Evolutionary conservation across 176 grass and related monocot genomes (phyloP).

Genomic region (Carex kokanica): DNA sequence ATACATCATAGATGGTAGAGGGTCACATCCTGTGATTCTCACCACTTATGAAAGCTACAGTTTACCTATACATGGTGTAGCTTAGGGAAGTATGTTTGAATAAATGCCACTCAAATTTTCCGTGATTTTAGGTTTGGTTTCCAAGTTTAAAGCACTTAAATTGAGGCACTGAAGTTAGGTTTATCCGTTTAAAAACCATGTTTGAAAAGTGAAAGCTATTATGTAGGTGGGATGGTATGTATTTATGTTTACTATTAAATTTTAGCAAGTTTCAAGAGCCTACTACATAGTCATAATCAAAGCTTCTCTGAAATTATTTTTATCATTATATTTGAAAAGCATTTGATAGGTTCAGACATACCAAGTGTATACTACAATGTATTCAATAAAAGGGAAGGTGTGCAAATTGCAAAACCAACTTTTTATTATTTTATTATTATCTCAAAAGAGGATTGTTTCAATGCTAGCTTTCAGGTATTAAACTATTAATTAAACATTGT

Average conservation of each 20-base stretch:
- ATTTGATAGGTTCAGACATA: conserved; percentile 1
- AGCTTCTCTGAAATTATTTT: neutral
- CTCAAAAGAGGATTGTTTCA: neutral
- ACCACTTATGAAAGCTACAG: conserved; percentile 15
- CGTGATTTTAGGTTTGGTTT: conserved; percentile 17
- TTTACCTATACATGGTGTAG: conserved; percentile 20
- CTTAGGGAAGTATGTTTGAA: conserved; percentile 13
- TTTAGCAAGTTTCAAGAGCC: neutral
- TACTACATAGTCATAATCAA: neutral
- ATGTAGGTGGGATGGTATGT: conserved; percentile 8
- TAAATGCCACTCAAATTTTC: conserved; percentile 16
- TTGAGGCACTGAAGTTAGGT: conserved; percentile 3
- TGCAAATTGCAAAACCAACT: neutral
- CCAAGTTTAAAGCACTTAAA: conserved; percentile 24
- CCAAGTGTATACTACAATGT: neutral
- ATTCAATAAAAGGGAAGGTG: neutral
- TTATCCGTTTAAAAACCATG: conserved; percentile 1
- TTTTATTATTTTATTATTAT: neutral
- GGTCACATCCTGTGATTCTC: conserved; percentile 25
- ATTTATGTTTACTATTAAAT: neutral
- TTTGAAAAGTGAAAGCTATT: conserved; percentile 1
- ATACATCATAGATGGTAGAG: conserved; percentile 20
- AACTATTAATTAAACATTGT: neutral
- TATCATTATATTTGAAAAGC: neutral
- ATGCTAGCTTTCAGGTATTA: neutral